Evolutionary conservation across 202 grass and related monocot species (phyloP), one percentile per base, ranked within the genome.

Genomic region (Panicum hallii): DNA sequence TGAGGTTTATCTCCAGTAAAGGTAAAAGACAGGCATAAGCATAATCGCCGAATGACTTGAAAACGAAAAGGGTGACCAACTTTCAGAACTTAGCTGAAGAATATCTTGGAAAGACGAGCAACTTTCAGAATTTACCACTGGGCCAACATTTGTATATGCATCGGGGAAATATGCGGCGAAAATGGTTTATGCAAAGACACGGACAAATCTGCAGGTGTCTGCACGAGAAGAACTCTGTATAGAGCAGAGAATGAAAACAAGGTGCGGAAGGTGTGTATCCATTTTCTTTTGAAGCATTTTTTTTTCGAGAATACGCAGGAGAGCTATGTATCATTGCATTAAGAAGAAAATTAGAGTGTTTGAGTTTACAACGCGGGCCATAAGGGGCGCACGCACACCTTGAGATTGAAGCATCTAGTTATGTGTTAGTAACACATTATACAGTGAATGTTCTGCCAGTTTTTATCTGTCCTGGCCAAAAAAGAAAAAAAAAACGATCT

Each of bases 101-200:
- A 74, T 74, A n/a, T 22, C 30, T 22, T 22, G 72, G 13, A 74
- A 74, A 40, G 49, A 40, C 9, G 17, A 19, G 4, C 49, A 40
- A 3, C 72, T 74, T 74, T 74, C 72, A 55, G 72, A 74, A n/a
- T 11, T 54, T 74, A 20, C 17, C 9, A 49, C 44, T 72, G 69
- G 69, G 6, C 44, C 68, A 72, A 5, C 60, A 61, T 11, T 32
- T 52, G 71, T 75, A 82, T 63, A 77, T 65, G 78, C 72, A 50
- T 50, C 13, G 3, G 5, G 4, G 38, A 79, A 61, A 65, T 85
- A 48, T 77, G 15, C 42, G 22, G 45, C 36, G 23, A 58, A 46
- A 70, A 22, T 61, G 0, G 19, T 13, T 26, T 54, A 16, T 7
- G n/a, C 11, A 4, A 4, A 68, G 50, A 58, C 15, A 42, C n/a